phyloP scores from a whole-genome alignment of 2,329 filamentous ascomycete genomes.

The Daldinia eschscholtzii region DNA sequence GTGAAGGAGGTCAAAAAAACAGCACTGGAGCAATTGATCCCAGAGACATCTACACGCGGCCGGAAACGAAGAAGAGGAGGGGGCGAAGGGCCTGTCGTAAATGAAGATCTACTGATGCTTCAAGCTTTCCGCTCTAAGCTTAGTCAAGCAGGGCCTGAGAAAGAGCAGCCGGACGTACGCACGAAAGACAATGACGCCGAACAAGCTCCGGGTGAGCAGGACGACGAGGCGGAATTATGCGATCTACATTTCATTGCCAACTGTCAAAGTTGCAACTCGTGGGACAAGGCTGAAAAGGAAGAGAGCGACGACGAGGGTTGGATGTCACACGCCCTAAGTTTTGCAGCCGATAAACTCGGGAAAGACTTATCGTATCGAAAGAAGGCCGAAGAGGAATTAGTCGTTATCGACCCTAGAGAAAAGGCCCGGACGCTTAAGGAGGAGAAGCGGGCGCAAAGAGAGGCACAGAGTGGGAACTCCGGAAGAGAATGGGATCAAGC shows the following conservation, averaged over 20 bases:
- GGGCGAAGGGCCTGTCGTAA: slow-evolving; percentile 63
- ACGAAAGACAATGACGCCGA: slow-evolving; percentile 46
- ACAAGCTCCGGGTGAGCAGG: slow-evolving; percentile 56
- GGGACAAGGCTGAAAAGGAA: slow-evolving; percentile 71
- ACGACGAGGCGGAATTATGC: slow-evolving; percentile 81
- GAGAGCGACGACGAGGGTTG: slow-evolving; percentile 77
- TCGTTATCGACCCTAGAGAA: slow-evolving; percentile 93
- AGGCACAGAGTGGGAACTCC: slow-evolving; percentile 62
- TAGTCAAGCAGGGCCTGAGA: slow-evolving; percentile 63
- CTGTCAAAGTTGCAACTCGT: slow-evolving; percentile 90
- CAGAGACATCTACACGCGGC: slow-evolving; percentile 75
- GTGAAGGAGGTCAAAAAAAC: slow-evolving; percentile 73
- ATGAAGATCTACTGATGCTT: slow-evolving; percentile 77
- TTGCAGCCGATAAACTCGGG: slow-evolving; percentile 88
- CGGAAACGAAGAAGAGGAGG: slow-evolving; percentile 76
- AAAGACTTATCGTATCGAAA: slow-evolving; percentile 92
- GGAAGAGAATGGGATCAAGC: slow-evolving; percentile 72
- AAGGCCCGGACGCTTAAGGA: slow-evolving; percentile 80
- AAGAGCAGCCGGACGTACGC: slow-evolving; percentile 41
- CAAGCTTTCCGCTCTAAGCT: slow-evolving; percentile 85
- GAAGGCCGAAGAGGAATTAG: slow-evolving; percentile 89
- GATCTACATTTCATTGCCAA: slow-evolving; percentile 96
- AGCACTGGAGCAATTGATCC: slow-evolving; percentile 79
- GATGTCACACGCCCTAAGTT: slow-evolving; percentile 88
- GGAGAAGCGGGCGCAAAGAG: slow-evolving; percentile 71